A percentile compares a stretch with the other conserved stretches of the same genome.
Evolutionary conservation across 805 yeast species (phyloP).

Genomic region (Hemisphaericaspora nanyangensis): DNA sequence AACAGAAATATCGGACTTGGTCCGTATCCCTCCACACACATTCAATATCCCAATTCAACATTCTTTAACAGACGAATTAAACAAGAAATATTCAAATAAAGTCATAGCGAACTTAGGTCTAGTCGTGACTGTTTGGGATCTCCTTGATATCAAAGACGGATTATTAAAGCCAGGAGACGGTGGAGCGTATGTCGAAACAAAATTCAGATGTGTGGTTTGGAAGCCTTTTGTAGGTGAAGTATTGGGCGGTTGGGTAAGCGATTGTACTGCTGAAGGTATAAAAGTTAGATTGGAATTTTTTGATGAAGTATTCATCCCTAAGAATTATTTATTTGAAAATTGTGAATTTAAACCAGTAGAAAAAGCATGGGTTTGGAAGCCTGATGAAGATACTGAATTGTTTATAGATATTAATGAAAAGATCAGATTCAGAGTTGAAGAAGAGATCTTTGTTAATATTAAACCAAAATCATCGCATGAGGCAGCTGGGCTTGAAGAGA

Average conservation of each 20-base stretch:
- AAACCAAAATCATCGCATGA: conserved; percentile 72
- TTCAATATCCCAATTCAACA: conserved; percentile 69
- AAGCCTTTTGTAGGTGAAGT: conserved; percentile 95
- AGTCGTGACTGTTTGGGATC: conserved; percentile 80
- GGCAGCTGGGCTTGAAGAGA: conserved; percentile 35
- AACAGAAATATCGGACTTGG: conserved; percentile 74
- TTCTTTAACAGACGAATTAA: conserved; percentile 76
- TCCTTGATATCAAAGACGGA: conserved; percentile 81
- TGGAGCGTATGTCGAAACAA: conserved; percentile 70
- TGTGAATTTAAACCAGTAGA: conserved; percentile 67
- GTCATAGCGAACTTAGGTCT: conserved; percentile 82
- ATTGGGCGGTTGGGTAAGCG: conserved; percentile 87
- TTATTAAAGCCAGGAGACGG: conserved; percentile 93
- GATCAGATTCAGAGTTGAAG: conserved; percentile 87
- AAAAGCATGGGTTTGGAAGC: conserved; percentile 94
- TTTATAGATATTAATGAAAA: conserved; percentile 89
- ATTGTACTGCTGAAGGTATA: conserved; percentile 84
- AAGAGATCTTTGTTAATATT: conserved; percentile 78
- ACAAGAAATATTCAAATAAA: conserved; percentile 81
- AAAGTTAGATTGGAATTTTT: conserved; percentile 83
- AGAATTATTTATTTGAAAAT: conserved; percentile 73
- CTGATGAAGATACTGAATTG: conserved; percentile 68
- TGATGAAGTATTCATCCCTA: conserved; percentile 89
- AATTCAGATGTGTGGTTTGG: conserved; percentile 75
- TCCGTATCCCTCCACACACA: conserved; percentile 83